Percentiles rank a stretch among this genome's conserved stretches.
Conservation (phyloP, 2,329 filamentous ascomycete genomes). For the Colletotrichum theobromicola region DNA sequence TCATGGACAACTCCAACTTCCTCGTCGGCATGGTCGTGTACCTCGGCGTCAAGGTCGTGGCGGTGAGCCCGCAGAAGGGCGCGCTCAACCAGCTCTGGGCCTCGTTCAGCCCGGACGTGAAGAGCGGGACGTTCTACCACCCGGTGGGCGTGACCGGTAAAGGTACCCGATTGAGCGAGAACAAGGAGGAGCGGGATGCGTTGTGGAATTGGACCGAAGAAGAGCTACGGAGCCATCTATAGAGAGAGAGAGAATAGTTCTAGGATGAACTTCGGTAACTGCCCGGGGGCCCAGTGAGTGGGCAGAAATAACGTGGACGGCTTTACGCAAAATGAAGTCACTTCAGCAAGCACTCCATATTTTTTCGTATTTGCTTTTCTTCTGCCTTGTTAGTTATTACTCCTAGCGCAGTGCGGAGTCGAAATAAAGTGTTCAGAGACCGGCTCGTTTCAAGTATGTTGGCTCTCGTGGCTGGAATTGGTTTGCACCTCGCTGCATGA, state of each 20-base stretch:
- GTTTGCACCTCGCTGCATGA: background rate
- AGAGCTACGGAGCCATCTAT: conserved; percentile 29
- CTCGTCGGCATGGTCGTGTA: conserved; percentile 99
- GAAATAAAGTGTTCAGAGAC: background rate
- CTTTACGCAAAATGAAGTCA: background rate
- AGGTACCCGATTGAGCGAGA: conserved; percentile 23
- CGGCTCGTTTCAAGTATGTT: conserved; percentile 7
- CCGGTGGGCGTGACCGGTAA: conserved; percentile 33
- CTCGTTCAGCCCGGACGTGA: conserved; percentile 24
- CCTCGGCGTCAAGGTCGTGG: conserved; percentile 67
- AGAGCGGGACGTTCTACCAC: conserved; percentile 36
- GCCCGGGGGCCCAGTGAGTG: background rate
- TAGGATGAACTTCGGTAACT: background rate
- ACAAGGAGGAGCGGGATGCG: conserved; percentile 30
- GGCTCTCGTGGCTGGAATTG: background rate
- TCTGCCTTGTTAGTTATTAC: background rate
- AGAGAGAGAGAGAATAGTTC: too few species aligned
- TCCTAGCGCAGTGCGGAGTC: conserved; percentile 2
- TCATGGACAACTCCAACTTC: conserved; percentile 91
- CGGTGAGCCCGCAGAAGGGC: conserved; percentile 27
- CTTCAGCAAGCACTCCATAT: background rate
- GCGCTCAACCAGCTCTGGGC: conserved; percentile 36
- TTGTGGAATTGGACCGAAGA: conserved; percentile 42
- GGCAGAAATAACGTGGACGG: background rate
- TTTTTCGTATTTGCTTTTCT: background rate